These are phyloP conservation scores for Glycine soja DNA, from an alignment of 306 rosid species.

Conservation along the genomic window DNA sequence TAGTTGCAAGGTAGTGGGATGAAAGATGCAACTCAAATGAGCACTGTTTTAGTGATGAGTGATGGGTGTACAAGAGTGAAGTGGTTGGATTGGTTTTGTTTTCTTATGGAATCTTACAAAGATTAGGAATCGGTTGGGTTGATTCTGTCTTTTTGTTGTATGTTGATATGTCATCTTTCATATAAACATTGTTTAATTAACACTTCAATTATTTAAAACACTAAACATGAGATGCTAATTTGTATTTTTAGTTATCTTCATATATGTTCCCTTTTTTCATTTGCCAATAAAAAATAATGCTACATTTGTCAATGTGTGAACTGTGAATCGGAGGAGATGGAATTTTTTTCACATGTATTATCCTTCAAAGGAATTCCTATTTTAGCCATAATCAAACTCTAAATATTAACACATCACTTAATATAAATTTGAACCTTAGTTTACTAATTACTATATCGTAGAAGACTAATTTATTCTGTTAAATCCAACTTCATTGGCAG, in stretches of 20 bases:
- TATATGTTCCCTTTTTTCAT: background rate
- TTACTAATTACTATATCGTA: too few relatives aligned
- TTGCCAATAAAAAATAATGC: background rate
- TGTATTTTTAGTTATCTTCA: background rate
- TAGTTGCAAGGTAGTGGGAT: constrained; percentile 42
- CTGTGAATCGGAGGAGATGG: background rate
- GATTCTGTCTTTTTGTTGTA: constrained; percentile 44
- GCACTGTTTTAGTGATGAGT: background rate
- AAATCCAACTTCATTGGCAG: too few relatives aligned
- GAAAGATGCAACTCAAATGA: constrained; percentile 2
- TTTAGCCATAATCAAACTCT: too few relatives aligned
- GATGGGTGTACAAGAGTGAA: constrained; percentile 22
- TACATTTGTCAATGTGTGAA: background rate
- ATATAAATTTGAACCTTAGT: too few relatives aligned
- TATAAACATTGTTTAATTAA: constrained; percentile 28
- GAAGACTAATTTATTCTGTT: too few relatives aligned
- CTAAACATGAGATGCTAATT: background rate
- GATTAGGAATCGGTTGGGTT: constrained; percentile 33
- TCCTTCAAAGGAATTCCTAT: too few relatives aligned
- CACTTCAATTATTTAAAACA: background rate
- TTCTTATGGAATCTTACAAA: constrained; percentile 29
- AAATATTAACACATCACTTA: too few relatives aligned
- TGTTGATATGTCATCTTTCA: constrained; percentile 34
- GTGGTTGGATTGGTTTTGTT: constrained; percentile 41
- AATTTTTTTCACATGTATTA: too few relatives aligned